Base-by-base conservation (phyloP, 345 rosid species). In the Euclidium syriacum region DNA sequence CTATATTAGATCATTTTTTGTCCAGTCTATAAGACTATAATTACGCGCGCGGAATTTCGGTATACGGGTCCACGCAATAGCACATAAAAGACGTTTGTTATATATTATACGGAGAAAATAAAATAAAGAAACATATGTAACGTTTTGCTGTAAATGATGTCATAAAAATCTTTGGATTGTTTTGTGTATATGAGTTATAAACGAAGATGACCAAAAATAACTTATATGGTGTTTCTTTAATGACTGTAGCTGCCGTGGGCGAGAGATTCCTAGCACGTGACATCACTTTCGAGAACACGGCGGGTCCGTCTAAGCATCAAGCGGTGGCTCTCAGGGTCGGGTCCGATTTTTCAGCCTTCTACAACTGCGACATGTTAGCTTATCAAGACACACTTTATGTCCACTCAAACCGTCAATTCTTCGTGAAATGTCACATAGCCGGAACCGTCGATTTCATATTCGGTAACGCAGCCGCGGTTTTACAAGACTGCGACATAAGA, bases 381-480 rank as follows among this genome's bases (percentile, higher is more conserved):
- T 88, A 76, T 65, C 96, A 88, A 44, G 96, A 88, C 81, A 85
- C 92, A 10, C 92, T 85, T 32, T 88, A 88, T 16, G 90, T 81
- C 2, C 94, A 85, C 54, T 69, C 81, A 1, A 85, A 82, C 34
- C 94, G 91, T 62, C 94, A 89, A 17, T 86, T 82, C 74, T 86
- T 73, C 18, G 52, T 69, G 7, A 18, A 34, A 36, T 86, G 96
- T 85, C 1, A 67, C 40, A 43, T 86, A 3, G 32, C 72, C 0
- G 96, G 96, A 54, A 73, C 94, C 1, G 84, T 89, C 0, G 89
- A 89, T 57, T 89, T 89, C 80, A 89, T 86, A 16, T 86, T 86
- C 9, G 96, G 94, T 12, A 84, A 89, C 22, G 88, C 85, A 5
- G 91, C 87, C 0, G 89, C 62, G 0, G 72, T 86, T 19, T 43